These are phyloP conservation scores for Exophiala oligosperma DNA, from an alignment of 2,329 filamentous ascomycete species.

Conservation along the genomic window DNA sequence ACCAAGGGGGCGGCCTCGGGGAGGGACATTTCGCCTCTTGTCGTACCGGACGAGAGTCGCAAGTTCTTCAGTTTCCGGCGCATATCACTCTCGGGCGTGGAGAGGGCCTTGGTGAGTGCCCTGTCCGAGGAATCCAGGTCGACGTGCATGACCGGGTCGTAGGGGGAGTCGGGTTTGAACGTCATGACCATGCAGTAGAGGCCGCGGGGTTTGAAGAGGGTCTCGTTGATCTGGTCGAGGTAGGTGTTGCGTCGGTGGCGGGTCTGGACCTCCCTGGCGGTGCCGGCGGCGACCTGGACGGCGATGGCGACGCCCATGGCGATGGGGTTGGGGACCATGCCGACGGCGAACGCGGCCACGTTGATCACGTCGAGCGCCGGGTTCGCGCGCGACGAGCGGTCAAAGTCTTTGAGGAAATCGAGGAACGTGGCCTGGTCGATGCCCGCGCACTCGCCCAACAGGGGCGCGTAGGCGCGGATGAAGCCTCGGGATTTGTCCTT, in stretches of 20 bases:
- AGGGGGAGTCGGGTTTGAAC: conserved; percentile 45
- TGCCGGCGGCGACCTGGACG: conserved; percentile 16
- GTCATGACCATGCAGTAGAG: conserved; percentile 58
- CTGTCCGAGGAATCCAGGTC: conserved; percentile 30
- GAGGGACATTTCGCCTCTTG: conserved; percentile 39
- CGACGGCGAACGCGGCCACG: conserved; percentile 23
- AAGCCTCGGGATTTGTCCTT: conserved; percentile 51
- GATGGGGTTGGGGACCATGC: conserved; percentile 24
- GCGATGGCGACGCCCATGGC: conserved; percentile 24
- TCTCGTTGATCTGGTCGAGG: conserved; percentile 56
- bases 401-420: conserved; percentile 50
- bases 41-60: conserved; percentile 29
- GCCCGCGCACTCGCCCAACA: conserved; percentile 43
- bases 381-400: conserved; percentile 31
- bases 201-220: conserved; percentile 58
- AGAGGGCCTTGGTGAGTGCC: conserved; percentile 36
- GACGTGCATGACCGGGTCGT: conserved; percentile 24
- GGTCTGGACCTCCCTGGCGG: conserved; percentile 21
- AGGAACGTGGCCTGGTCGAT: conserved; percentile 53
- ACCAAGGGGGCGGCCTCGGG: conserved; percentile 50
- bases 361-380: conserved; percentile 28
- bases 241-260: conserved; percentile 51
- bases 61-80: conserved; percentile 17
- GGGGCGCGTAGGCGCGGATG: conserved; percentile 54
- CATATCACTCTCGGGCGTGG: conserved; percentile 10